Base-by-base conservation (phyloP, 148 eudicot species). In the Camellia lanceoleosa region DNA sequence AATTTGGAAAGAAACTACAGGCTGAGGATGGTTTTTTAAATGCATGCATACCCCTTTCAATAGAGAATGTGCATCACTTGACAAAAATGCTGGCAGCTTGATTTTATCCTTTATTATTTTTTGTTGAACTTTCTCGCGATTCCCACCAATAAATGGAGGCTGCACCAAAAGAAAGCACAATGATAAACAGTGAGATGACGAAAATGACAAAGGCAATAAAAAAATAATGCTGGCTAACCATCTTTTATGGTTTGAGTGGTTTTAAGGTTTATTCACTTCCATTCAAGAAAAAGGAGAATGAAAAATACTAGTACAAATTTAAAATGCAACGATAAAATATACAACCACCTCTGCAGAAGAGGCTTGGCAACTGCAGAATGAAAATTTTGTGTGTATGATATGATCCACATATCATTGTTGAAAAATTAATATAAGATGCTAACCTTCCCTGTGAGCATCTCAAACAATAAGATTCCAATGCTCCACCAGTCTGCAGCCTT, bases 401-500 rank as follows among this genome's bases (percentile, higher is more conserved):
- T 44, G 64, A 63, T 14, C n/a, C 13, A 13, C 73, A 54, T 43
- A 55, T 56, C 68, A 74, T 58, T 6, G 12, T 15, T 38, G n/a
- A 73, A 8, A 14, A 58, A 43, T 7, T 14, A 16, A 38, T 30
- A 20, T 61, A 38, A 62, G 6, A 54, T 20, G 23, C 81, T 83
- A 61, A 93, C 98, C 94, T 91, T 87, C 51, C 98, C 98, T 63
- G 98, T 91, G 60, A 94, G 91, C 98, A 94, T 92, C 91, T 94
- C 98, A 82, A 87, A 92, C 80, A 92, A 79, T 62, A 94, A 81
- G 75, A 94, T 80, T 72, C 98, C 97, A 75, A 94, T 91, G 85
- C 98, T 94, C 98, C 98, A 94, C 98, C 98, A 92, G 81, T 94
- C 97, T 7, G 97, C 97, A 80, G 94, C 94, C 85, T 91, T 91